Evolutionary conservation across 176 grass and related monocot species (phyloP).

Genomic region (Olyra latifolia): DNA sequence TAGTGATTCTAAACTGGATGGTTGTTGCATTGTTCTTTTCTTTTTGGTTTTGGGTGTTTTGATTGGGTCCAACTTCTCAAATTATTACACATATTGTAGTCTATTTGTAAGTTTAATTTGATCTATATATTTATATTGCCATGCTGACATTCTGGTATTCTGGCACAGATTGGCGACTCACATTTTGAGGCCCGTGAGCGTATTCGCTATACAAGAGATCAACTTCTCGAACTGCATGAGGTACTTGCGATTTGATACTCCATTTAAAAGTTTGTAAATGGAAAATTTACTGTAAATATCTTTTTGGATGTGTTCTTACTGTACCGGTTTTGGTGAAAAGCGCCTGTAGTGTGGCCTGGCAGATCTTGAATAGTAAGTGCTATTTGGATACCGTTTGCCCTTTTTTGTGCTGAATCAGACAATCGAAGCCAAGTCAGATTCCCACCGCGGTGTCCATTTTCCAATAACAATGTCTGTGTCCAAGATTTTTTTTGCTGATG

Average conservation of each 20-base stretch:
- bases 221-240: constrained; percentile 78
- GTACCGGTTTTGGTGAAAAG: constrained; percentile 11
- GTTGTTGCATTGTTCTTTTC: background rate
- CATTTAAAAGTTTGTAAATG: constrained; percentile 7
- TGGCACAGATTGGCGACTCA: constrained; percentile 64
- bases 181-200: constrained; percentile 65
- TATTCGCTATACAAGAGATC: constrained; percentile 77
- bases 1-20: background rate
- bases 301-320: background rate
- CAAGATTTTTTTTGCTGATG: too few relatives aligned
- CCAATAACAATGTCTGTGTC: too few relatives aligned
- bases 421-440: too few relatives aligned
- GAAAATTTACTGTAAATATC: constrained; percentile 2
- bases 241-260: constrained; percentile 37
- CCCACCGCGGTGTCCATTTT: too few relatives aligned
- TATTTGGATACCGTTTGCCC: too few relatives aligned
- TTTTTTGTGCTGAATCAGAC: too few relatives aligned
- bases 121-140: background rate
- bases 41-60: background rate
- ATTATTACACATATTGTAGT: background rate
- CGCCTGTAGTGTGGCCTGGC: background rate
- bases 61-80: background rate
- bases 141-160: constrained; percentile 19
- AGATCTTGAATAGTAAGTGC: background rate
- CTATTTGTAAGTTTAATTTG: background rate